A percentile compares a stretch with the other conserved stretches of the same genome.
Conservation (phyloP, 2,329 filamentous ascomycete species). For the Paecilomyces variotii region DNA sequence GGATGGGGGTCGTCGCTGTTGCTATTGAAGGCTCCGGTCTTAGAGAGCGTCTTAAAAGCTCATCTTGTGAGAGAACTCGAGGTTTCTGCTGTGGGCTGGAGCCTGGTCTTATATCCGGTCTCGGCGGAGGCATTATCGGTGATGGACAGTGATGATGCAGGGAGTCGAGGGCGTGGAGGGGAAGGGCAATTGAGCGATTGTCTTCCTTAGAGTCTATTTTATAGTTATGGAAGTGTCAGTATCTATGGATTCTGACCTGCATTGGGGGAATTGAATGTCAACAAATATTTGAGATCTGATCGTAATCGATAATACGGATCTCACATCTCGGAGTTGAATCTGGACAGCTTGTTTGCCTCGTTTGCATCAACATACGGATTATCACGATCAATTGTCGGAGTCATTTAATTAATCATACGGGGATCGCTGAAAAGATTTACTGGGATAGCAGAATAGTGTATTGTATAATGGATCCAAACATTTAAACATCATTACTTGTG, state of each 20-base stretch:
- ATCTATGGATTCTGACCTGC: neutral
- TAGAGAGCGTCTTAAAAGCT: neutral
- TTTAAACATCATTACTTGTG: no score
- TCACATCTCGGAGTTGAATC: constrained; percentile 3
- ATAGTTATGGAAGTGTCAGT: neutral
- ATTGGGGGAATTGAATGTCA: neutral
- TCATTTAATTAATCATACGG: neutral
- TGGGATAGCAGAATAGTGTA: neutral
- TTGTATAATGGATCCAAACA: no score
- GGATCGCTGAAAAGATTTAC: neutral
- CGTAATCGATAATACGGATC: neutral
- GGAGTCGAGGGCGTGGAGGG: neutral
- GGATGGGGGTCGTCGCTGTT: neutral
- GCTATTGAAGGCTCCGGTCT: constrained; percentile 3
- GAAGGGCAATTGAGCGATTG: neutral
- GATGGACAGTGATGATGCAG: neutral
- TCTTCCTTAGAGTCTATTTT: neutral
- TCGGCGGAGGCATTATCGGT: neutral
- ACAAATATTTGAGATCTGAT: neutral
- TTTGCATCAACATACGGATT: constrained; percentile 5
- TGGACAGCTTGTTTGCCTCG: constrained; percentile 10
- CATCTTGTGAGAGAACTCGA: neutral
- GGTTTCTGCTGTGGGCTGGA: neutral
- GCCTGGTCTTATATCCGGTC: neutral
- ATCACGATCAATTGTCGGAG: neutral